These are phyloP conservation scores for Gymnopilus dilepis DNA, from an alignment of 768 basidiomycete genomes.

Conservation along the genomic window DNA sequence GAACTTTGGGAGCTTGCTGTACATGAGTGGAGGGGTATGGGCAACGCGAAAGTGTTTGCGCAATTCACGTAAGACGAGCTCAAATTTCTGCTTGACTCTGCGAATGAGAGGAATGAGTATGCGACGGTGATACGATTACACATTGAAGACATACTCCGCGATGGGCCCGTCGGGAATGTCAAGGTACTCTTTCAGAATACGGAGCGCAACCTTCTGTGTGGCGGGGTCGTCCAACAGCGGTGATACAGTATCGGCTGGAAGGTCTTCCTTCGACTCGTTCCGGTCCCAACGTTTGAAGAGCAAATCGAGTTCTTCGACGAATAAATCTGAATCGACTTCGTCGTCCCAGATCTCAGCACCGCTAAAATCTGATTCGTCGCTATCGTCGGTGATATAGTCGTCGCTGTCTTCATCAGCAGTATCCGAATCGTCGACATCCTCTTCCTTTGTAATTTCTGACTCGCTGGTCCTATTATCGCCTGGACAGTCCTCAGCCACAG, in stretches of 20 bases:
- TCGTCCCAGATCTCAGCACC: too few species aligned
- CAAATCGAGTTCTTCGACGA: not conserved
- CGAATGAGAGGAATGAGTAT: not conserved
- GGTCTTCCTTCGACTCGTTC: conserved; percentile 7
- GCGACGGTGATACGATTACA: not conserved
- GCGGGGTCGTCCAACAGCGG: not conserved
- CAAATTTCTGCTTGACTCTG: not conserved
- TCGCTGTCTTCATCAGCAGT: not conserved
- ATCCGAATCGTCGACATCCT: not conserved
- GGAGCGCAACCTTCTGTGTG: not conserved
- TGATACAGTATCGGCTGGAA: conserved; percentile 4
- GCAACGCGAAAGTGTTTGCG: conserved; percentile 2
- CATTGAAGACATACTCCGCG: not conserved
- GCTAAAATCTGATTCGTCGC: too few species aligned
- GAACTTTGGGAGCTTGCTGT: not conserved
- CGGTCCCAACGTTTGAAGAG: not conserved
- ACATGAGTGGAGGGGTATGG: not conserved
- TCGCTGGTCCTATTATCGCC: too few species aligned
- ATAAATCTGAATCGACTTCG: not conserved
- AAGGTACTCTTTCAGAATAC: conserved; percentile 1
- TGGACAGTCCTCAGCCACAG: too few species aligned
- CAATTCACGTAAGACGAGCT: conserved; percentile 1
- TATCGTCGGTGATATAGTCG: not conserved
- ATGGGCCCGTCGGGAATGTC: not conserved
- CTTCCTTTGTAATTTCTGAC: too few species aligned